These are phyloP conservation scores for Zarea fungicola DNA, from an alignment of 2,329 filamentous ascomycete species.

Conservation along the genomic window DNA sequence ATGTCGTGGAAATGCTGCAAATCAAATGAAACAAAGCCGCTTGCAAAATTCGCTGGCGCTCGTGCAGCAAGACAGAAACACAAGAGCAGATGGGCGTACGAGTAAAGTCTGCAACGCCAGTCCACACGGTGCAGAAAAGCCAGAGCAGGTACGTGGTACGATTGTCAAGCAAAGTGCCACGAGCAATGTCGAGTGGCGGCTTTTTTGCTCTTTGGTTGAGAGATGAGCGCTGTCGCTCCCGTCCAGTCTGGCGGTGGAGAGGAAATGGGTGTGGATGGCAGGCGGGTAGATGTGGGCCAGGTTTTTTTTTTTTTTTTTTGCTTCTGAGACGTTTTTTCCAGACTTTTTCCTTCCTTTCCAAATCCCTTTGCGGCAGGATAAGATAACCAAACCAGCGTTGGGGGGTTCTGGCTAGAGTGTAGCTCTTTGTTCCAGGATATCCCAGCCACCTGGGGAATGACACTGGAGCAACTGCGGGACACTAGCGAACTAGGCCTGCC, in stretches of 20 bases:
- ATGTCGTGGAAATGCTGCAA: slow-evolving; percentile 7
- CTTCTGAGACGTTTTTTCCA: background rate
- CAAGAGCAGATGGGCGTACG: too few relatives aligned
- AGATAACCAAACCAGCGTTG: slow-evolving; percentile 4
- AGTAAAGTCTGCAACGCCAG: background rate
- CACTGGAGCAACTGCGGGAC: slow-evolving; percentile 6
- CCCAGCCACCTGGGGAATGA: slow-evolving; percentile 7
- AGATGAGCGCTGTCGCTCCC: background rate
- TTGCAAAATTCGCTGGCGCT: background rate
- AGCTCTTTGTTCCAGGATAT: slow-evolving; percentile 3
- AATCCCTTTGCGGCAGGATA: background rate
- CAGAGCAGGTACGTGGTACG: background rate
- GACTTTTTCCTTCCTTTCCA: background rate
- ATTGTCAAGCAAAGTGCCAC: background rate
- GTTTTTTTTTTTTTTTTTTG: background rate
- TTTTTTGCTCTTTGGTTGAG: slow-evolving; percentile 5
- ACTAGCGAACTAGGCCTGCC: slow-evolving; percentile 8
- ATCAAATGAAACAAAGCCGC: slow-evolving; percentile 4
- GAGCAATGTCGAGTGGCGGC: background rate
- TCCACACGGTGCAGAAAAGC: slow-evolving; percentile 2
- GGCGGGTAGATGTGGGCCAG: slow-evolving; percentile 12
- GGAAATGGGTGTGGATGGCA: slow-evolving; percentile 7
- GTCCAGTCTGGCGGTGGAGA: slow-evolving; percentile 12
- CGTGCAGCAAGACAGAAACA: background rate
- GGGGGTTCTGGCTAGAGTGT: background rate